Conservation (phyloP, 192 early-diverging fungal species). For the Lobosporangium transversale region DNA sequence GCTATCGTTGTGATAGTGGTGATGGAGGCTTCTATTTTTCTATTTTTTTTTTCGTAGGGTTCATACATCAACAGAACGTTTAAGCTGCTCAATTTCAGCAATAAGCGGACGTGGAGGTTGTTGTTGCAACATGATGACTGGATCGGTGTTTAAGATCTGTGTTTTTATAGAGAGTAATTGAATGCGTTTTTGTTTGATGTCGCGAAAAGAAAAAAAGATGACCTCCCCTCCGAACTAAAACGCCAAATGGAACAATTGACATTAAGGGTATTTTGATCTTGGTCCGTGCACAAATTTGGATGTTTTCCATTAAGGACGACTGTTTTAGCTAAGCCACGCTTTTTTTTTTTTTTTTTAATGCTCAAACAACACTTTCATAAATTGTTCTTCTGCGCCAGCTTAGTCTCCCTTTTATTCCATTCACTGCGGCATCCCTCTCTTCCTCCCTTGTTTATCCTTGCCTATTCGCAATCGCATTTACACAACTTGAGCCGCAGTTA, state of each 20-base stretch:
- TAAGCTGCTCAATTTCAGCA: constrained; percentile 38
- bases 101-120: constrained; percentile 24
- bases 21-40: too few relatives aligned
- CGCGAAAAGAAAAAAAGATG: neutral
- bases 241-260: too few relatives aligned
- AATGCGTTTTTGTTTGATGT: too few relatives aligned
- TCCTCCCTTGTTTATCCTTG: neutral
- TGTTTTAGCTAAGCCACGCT: neutral
- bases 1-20: too few relatives aligned
- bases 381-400: neutral
- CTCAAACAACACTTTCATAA: neutral
- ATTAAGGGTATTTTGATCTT: too few relatives aligned
- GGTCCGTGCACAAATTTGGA: too few relatives aligned
- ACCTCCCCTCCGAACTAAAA: too few relatives aligned
- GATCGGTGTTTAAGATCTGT: neutral
- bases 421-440: constrained; percentile 10
- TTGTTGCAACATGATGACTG: constrained; percentile 11
- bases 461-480: too few relatives aligned
- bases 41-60: too few relatives aligned
- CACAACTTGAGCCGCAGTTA: too few relatives aligned
- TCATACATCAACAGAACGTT: constrained; percentile 35
- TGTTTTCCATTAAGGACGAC: too few relatives aligned
- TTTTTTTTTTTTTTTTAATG: constrained; percentile 7
- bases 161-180: too few relatives aligned
- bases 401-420: neutral